phyloP scores from a whole-genome alignment of 2,329 filamentous ascomycete species.

The Apiospora phragmitis region DNA sequence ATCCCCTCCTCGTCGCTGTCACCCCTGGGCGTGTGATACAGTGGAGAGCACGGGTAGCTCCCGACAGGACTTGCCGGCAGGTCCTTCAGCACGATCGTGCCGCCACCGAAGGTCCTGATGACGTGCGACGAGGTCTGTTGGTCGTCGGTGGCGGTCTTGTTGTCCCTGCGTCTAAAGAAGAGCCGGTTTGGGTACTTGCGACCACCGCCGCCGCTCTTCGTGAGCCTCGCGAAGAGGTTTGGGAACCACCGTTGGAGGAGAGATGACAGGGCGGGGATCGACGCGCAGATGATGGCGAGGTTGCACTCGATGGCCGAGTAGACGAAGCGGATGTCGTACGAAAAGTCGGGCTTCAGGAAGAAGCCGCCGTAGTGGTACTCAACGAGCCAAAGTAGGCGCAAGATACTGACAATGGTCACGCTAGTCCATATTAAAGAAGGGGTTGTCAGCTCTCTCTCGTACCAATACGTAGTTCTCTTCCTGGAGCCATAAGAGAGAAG shows the following conservation, averaged over 20 bases:
- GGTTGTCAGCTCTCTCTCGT: neutral
- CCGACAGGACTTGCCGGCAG: neutral
- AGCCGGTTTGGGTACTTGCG: neutral
- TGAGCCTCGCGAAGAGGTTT: neutral
- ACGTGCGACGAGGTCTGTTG: neutral
- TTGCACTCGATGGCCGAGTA: conserved; percentile 37
- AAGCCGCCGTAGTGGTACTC: conserved; percentile 21
- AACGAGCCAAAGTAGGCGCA: conserved; percentile 29
- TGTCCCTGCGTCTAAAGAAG: neutral
- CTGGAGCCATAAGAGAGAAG: neutral
- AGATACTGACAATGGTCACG: conserved; percentile 29
- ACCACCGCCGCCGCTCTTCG: neutral
- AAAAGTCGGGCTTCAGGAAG: conserved; percentile 23
- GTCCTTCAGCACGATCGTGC: neutral
- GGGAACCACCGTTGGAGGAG: neutral
- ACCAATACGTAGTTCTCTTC: neutral
- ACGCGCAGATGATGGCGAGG: conserved; percentile 39
- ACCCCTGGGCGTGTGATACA: too few relatives aligned
- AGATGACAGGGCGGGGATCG: conserved; percentile 32
- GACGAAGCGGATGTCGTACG: conserved; percentile 32
- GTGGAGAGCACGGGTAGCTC: neutral
- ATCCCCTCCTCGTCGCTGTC: neutral
- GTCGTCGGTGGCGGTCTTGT: neutral
- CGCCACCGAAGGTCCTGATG: neutral
- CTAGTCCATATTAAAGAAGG: conserved; percentile 2